phyloP scores from a whole-genome alignment of 352 stramenopile species.

The Pythium insidiosum region DNA sequence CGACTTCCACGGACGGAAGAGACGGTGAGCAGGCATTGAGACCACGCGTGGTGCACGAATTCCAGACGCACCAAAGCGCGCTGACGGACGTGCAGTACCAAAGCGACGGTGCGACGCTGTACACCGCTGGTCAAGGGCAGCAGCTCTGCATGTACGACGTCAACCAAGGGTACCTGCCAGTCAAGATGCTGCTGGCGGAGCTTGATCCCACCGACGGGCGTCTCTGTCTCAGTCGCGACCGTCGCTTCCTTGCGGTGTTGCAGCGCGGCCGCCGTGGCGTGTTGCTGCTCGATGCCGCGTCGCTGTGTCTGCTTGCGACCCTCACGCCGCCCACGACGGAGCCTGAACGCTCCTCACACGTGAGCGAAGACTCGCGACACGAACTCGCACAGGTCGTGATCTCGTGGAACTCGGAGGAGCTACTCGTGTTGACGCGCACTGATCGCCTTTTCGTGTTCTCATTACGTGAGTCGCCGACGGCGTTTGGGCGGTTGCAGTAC shows the following conservation, averaged over 20 bases:
- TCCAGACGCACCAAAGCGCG: conserved; percentile 77
- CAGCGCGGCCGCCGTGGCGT: conserved; percentile 10
- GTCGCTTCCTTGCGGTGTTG: conserved; percentile 14
- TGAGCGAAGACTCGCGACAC: background rate
- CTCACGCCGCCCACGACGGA: conserved; percentile 27
- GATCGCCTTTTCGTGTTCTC: conserved; percentile 57
- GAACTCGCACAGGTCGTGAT: conserved; percentile 37
- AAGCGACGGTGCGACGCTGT: conserved; percentile 28
- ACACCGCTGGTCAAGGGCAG: conserved; percentile 37
- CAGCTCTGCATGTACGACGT: conserved; percentile 67
- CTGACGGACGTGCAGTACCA: conserved; percentile 54
- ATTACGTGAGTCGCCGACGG: conserved; percentile 7
- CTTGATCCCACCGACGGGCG: conserved; percentile 2
- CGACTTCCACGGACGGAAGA: background rate
- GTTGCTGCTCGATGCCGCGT: conserved; percentile 12
- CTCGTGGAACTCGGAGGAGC: conserved; percentile 32
- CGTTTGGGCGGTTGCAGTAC: conserved; percentile 24
- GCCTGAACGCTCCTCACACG: conserved; percentile 4
- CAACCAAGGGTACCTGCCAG: conserved; percentile 27
- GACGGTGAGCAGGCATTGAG: too few relatives aligned
- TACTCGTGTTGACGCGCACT: conserved; percentile 35
- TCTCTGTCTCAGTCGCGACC: conserved; percentile 15
- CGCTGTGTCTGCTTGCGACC: conserved; percentile 19
- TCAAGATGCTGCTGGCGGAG: conserved; percentile 67
- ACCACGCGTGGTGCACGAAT: conserved; percentile 52